phyloP scores from a whole-genome alignment of 192 early-diverging fungal genomes.

The Coemansia interrupta region DNA sequence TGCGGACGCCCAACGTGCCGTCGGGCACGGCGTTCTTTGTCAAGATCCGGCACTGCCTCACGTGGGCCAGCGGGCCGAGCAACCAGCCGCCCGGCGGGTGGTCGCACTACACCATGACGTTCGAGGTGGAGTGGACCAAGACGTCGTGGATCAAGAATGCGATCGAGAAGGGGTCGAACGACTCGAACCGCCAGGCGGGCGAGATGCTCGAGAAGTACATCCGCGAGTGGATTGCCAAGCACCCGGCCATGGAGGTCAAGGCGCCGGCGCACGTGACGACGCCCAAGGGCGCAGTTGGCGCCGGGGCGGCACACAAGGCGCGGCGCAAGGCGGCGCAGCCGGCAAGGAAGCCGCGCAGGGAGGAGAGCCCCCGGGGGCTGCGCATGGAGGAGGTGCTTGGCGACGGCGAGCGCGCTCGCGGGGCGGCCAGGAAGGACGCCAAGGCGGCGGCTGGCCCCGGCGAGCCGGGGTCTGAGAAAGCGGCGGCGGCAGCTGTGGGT shows the following conservation, averaged over 20 bases:
- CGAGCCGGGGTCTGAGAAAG: too few relatives aligned
- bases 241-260: slow-evolving; percentile 43
- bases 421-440: background rate
- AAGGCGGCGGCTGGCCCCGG: too few relatives aligned
- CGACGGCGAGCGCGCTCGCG: slow-evolving; percentile 5
- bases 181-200: slow-evolving; percentile 52
- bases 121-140: slow-evolving; percentile 54
- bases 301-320: slow-evolving; percentile 2
- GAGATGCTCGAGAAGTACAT: slow-evolving; percentile 46
- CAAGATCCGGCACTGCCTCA: slow-evolving; percentile 51
- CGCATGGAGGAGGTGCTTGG: slow-evolving; percentile 49
- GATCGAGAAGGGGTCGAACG: slow-evolving; percentile 50
- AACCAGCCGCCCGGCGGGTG: slow-evolving; percentile 44
- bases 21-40: slow-evolving; percentile 50
- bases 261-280: slow-evolving; percentile 7
- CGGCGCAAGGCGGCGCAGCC: slow-evolving; percentile 8
- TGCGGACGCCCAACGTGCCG: slow-evolving; percentile 50
- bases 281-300: slow-evolving; percentile 7
- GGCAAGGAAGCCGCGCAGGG: slow-evolving; percentile 16
- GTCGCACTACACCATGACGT: slow-evolving; percentile 43
- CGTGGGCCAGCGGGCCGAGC: slow-evolving; percentile 35
- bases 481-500: background rate
- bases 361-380: slow-evolving; percentile 38
- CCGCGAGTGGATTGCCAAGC: slow-evolving; percentile 39
- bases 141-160: slow-evolving; percentile 52